Evolutionary conservation across 2,329 filamentous ascomycete species (phyloP), one percentile per base, ranked within the genome.

Genomic region (Mariannaea sp.): DNA sequence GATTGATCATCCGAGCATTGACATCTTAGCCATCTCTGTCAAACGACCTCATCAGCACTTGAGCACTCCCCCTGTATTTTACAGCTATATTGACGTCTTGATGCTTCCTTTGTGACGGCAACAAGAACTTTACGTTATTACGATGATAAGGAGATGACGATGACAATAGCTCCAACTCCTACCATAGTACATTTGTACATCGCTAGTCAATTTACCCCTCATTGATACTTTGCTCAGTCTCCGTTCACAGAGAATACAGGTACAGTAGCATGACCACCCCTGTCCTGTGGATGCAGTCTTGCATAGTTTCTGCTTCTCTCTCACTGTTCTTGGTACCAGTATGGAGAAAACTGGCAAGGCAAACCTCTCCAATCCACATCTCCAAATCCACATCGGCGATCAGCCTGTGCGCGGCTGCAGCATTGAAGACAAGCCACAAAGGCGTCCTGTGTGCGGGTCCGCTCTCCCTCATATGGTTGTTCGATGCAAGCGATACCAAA

Each of bases 361-460:
- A 30, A n/a, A 8, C 29, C 29, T 24, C 29, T 24, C 30, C 16
- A 17, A 35, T 17, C 44, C 36, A n/a, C 42, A 27, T 43, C 26
- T 39, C 8, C 36, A 19, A 14, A 40, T 40, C 36, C 24, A 47
- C 32, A 29, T 39, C 20, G 20, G 39, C 45, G 40, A 19, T 42
- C 49, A 35, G 42, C 29, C 33, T 36, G 38, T 53, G 42, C 43
- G 36, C 49, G 46, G 48, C 49, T 50, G 42, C 36, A 56, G 38
- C 44, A 53, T 26, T 50, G 53, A 35, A 46, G 46, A 50, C 46
- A 50, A 49, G 45, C 44, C 42, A 53, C 49, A 24, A 35, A 49
- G 17, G 10, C 44, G 20, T 10, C 22, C 41, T 36, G 52, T 39
- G 32, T 51, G 46, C 55, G 47, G 51, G 51, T 24, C 55, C 22